Evolutionary conservation across 1,139 yeast species (phyloP), one percentile per base, ranked within the genome.

Genomic region (Geotrichum phurueaensis): DNA sequence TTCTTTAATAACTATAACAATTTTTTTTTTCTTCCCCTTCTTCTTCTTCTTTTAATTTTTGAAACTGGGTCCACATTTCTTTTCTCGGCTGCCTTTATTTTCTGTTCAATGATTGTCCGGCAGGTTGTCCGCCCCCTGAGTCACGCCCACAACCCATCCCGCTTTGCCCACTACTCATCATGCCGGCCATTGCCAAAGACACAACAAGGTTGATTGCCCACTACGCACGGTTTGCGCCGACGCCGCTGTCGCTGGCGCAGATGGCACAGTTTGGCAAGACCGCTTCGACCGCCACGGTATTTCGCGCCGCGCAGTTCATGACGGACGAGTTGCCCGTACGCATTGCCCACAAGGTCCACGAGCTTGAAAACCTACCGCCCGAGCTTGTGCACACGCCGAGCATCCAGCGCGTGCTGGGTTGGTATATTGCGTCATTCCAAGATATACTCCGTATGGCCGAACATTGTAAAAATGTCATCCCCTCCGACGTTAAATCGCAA

Each of bases 401-500:
- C 3, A 88, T 92, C 54, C 78, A 81, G 62, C 81, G 86, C 65
- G 97, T 91, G 22, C 82, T 85, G 65, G 84, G 89, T 70, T 91
- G 97, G 97, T 91, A 91, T 70, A 92, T 94, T 2, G 95, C 89
- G 72, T 86, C 95, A 20, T 91, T 90, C 71, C 91, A 89, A 68
- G 97, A 90, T 69, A 79, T 90, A 66, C 84, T 87, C n/a, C 76
- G 80, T 13, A 69, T 77, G 54, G 71, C 71, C 29, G 54, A 57
- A 36, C 56, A 43, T 29, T 48, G 58, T 22, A 58, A 54, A 25
- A 57, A 58, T 13, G 36, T 12, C 22, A 56, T 60, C 18, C 56
- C 58, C 5, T 53, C 60, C 18, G 53, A 53, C 10, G 56, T 60
- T 31, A 60, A 55, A 18, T 47, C 56, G 1, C 48, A 60, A 27